phyloP scores from a whole-genome alignment of 2,329 filamentous ascomycete species.

The Xylariaceae sp. region DNA sequence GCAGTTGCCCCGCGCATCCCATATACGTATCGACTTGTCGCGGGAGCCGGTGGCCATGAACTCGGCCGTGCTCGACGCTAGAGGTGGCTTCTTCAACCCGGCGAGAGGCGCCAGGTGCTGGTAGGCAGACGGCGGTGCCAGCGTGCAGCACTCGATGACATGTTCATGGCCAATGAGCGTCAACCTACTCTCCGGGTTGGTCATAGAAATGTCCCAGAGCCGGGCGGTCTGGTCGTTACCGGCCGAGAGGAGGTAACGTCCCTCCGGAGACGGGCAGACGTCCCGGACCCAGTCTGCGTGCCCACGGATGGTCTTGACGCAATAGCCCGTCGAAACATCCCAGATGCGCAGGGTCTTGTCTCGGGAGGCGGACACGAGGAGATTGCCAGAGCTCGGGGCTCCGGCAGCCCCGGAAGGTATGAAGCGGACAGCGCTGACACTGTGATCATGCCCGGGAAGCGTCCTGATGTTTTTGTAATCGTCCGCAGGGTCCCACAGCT shows the following conservation, averaged over 20 bases:
- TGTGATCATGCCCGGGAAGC: constrained; percentile 85
- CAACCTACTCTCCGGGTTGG: constrained; percentile 63
- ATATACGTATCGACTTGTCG: constrained; percentile 86
- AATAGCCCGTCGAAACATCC: constrained; percentile 91
- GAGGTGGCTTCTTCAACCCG: constrained; percentile 74
- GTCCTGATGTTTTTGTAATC: constrained; percentile 95
- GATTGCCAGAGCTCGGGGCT: constrained; percentile 70
- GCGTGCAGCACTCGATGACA: constrained; percentile 74
- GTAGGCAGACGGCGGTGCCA: constrained; percentile 76
- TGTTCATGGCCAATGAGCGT: constrained; percentile 84
- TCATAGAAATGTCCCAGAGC: constrained; percentile 73
- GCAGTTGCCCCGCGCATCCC: constrained; percentile 77
- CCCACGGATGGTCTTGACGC: constrained; percentile 79
- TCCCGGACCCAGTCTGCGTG: constrained; percentile 90
- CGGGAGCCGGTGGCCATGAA: constrained; percentile 84
- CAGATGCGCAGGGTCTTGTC: constrained; percentile 82
- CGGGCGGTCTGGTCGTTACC: constrained; percentile 76
- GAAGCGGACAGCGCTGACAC: constrained; percentile 80
- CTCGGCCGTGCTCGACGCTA: constrained; percentile 67
- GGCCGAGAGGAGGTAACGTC: constrained; percentile 72
- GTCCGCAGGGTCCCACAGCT: constrained; percentile 86
- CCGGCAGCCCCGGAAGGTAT: constrained; percentile 76
- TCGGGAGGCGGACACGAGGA: constrained; percentile 77
- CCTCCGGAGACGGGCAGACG: constrained; percentile 74
- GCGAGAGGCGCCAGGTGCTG: constrained; percentile 68